Percentiles rank a stretch among this genome's conserved stretches.
These are phyloP conservation scores for Citrus mangshanensis DNA, from an alignment of 345 rosid genomes.

Conservation along the genomic window DNA sequence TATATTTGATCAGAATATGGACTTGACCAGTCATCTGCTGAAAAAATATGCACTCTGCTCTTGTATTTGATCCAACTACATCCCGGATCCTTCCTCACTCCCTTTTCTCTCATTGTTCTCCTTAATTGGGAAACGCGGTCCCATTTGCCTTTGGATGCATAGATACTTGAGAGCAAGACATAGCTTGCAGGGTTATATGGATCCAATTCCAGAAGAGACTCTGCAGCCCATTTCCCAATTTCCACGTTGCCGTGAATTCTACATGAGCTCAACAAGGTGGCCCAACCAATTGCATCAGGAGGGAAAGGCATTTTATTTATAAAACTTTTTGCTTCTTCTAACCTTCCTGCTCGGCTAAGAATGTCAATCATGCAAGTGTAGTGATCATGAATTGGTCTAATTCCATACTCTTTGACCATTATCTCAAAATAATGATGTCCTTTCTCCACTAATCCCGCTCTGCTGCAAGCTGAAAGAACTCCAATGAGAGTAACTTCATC, in stretches of 20 bases:
- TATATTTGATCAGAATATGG: conserved; percentile 65
- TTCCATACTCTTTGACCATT: conserved; percentile 56
- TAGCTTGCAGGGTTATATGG: conserved; percentile 84
- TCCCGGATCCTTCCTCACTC: conserved; percentile 85
- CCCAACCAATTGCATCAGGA: conserved; percentile 87
- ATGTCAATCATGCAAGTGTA: conserved; percentile 96
- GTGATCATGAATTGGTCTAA: conserved; percentile 60
- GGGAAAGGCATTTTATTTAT: conserved; percentile 69
- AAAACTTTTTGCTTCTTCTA: conserved; percentile 74
- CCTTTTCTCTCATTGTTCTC: conserved; percentile 63
- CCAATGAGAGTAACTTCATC: conserved; percentile 88
- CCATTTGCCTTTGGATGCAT: conserved; percentile 74
- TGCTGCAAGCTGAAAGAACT: conserved; percentile 89
- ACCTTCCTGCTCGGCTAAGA: conserved; percentile 77
- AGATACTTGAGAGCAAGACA: conserved; percentile 66
- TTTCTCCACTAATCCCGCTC: conserved; percentile 84
- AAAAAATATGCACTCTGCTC: conserved; percentile 63
- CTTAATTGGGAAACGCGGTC: conserved; percentile 63
- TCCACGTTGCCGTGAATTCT: conserved; percentile 60
- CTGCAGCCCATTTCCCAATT: conserved; percentile 83
- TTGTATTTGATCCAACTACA: conserved; percentile 92
- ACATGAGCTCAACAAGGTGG: conserved; percentile 84
- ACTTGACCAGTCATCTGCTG: conserved; percentile 75
- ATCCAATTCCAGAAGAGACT: conserved; percentile 69
- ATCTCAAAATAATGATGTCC: conserved; percentile 66